Base-by-base conservation (phyloP, 208 protist species). In the Strigomonas galati region DNA sequence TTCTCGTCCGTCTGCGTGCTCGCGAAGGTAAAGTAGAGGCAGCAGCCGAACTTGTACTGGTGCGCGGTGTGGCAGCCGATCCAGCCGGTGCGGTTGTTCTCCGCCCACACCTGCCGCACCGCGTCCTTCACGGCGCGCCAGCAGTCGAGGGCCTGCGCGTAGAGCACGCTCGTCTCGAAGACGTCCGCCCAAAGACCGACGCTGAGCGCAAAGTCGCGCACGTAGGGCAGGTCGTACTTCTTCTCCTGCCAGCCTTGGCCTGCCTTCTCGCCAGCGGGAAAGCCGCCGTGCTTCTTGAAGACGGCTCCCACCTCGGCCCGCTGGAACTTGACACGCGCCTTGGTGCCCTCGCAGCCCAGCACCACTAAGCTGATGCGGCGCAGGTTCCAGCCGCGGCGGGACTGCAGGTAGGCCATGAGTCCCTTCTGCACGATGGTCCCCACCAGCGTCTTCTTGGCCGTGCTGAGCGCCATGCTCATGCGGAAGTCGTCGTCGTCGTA, bases 201-300 rank as follows among this genome's bases (percentile, higher is more conserved):
- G 27, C 81, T 79, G 9, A 97, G 78, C 4, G 84, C 81, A 58
- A 97, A 93, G 71, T 97, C 92, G 17, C 92, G 85, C 46, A 97
- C 86, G 76, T 95, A 93, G 17, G 92, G 92, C 53, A 95, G 79
- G 72, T 97, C 92, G 78, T 97, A 97, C 74, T 97, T 97, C 75
- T 95, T 97, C 74, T 94, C 86, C 73, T 94, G 89, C 92, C 92
- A 97, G 70, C 80, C 88, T 35, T 67, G 70, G 19, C 92, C 92
- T 15, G 92, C 75, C 9, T 74, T 73, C 35, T 48, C 61, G 1
- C 92, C 92, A 51, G 94, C 55, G 55, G 76, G 67, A 31, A 95
- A 53, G 31, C 72, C 88, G 56, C 74, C 74, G 63, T 81, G 85
- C 32, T 73, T 43, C 59, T 81, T 81, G 74, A 92, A 92, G 35